Conservation (phyloP, 345 rosid genomes). For the Rhizophora apiculata region DNA sequence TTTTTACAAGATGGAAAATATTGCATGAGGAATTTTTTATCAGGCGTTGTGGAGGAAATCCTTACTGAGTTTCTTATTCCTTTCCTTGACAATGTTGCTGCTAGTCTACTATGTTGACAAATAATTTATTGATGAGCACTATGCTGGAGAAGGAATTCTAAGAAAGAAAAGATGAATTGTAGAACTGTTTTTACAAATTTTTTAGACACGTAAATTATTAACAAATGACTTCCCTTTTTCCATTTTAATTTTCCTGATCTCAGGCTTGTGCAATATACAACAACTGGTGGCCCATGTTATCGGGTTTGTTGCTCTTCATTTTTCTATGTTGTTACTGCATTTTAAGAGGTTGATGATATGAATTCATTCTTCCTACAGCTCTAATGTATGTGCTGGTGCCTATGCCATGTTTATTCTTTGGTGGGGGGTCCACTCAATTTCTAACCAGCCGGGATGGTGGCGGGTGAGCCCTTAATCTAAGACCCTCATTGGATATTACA, state of each 20-base stretch:
- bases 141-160: background rate
- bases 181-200: background rate
- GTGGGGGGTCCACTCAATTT: constrained; percentile 89
- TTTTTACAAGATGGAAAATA: too few species aligned
- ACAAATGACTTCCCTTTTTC: background rate
- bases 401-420: constrained; percentile 96
- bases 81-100: too few species aligned
- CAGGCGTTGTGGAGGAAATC: too few species aligned
- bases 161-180: too few species aligned
- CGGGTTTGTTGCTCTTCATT: constrained; percentile 36
- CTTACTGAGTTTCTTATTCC: too few species aligned
- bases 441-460: constrained; percentile 88
- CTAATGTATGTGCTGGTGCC: constrained; percentile 95
- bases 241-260: background rate
- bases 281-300: constrained; percentile 99
- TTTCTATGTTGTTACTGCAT: constrained; percentile 5
- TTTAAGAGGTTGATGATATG: constrained; percentile 11
- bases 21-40: too few species aligned
- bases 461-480: constrained; percentile 54
- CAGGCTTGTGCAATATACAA: constrained; percentile 90
- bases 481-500: too few species aligned
- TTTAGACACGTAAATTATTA: too few species aligned
- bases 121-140: background rate
- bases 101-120: too few species aligned
- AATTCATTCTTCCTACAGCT: constrained; percentile 41